Conservation (phyloP, 495 filamentous ascomycete genomes). For the Thermothielavioides terrestris region DNA sequence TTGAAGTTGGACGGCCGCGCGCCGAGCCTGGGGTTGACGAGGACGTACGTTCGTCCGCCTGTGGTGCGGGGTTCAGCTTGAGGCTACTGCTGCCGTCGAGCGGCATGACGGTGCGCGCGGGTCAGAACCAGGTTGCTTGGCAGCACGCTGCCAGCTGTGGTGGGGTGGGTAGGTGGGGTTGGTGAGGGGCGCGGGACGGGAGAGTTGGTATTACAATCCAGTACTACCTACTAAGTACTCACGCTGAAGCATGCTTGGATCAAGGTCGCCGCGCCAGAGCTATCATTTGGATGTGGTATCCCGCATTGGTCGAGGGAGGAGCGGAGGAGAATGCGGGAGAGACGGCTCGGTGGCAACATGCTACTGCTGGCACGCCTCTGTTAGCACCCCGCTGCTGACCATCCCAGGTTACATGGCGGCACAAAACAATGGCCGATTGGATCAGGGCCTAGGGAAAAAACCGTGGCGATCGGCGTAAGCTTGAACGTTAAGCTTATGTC, state of each 20-base stretch:
- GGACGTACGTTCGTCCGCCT: constrained; percentile 49
- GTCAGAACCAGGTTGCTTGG: constrained; percentile 33
- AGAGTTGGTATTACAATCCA: constrained; percentile 41
- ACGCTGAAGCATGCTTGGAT: too few relatives aligned
- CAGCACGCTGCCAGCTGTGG: constrained; percentile 48
- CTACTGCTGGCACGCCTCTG: too few relatives aligned
- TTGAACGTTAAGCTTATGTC: too few relatives aligned
- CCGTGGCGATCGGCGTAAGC: too few relatives aligned
- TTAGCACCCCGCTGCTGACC: too few relatives aligned
- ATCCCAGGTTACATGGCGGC: too few relatives aligned
- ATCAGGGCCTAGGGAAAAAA: too few relatives aligned
- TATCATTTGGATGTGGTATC: not conserved
- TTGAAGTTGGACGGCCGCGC: constrained; percentile 49
- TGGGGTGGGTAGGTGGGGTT: not conserved
- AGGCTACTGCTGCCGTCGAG: constrained; percentile 49
- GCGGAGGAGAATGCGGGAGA: too few relatives aligned
- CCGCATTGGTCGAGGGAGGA: not conserved
- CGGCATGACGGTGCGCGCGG: constrained; percentile 48
- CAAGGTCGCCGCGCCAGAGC: constrained; percentile 15
- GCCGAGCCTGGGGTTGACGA: constrained; percentile 56
- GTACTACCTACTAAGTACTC: too few relatives aligned
- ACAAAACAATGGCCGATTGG: too few relatives aligned
- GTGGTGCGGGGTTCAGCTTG: constrained; percentile 44
- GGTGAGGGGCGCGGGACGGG: constrained; percentile 1
- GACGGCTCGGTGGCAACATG: too few relatives aligned